Evolutionary conservation across 2,329 filamentous ascomycete species (phyloP).

Genomic region (Sodiomyces alkalinus): DNA sequence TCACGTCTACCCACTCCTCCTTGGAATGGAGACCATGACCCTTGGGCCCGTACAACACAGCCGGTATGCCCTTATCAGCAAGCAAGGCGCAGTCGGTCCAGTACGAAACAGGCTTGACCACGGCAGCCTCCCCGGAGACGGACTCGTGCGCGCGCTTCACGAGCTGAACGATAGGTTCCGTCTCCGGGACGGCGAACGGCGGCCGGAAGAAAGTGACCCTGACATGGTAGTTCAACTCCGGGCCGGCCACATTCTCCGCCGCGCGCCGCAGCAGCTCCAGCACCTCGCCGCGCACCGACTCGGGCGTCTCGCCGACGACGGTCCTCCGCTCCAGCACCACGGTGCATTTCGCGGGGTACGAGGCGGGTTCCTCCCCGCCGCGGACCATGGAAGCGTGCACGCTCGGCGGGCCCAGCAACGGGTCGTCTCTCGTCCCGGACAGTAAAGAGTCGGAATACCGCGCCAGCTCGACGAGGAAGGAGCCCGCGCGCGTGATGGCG

Average conservation of each 20-base stretch:
- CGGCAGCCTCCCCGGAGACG: too few relatives aligned
- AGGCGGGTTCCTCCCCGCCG: constrained; percentile 35
- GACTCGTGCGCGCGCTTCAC: constrained; percentile 13
- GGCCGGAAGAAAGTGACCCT: constrained; percentile 25
- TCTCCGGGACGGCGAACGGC: constrained; percentile 20
- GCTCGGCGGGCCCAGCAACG: constrained; percentile 24
- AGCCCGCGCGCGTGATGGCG: constrained; percentile 30
- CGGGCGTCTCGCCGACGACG: constrained; percentile 23
- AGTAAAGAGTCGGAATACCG: too few relatives aligned
- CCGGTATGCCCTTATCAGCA: constrained; percentile 25
- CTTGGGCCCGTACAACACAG: constrained; percentile 28
- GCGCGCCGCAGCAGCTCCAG: constrained; percentile 19
- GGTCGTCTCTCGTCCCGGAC: too few relatives aligned
- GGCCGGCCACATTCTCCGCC: constrained; percentile 15
- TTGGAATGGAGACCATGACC: constrained; percentile 34
- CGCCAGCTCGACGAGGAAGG: constrained; percentile 29
- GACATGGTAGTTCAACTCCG: constrained; percentile 22
- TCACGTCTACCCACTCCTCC: constrained; percentile 31
- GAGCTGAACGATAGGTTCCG: constrained; percentile 24
- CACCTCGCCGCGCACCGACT: constrained; percentile 21
- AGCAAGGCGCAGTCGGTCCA: constrained; percentile 38
- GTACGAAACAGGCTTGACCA: constrained; percentile 12
- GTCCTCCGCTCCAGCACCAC: constrained; percentile 33
- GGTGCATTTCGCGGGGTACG: constrained; percentile 32
- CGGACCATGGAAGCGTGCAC: constrained; percentile 31